Conservation (phyloP, 1,284 basidiomycete species). For the Sanguinoderma infundibulare region DNA sequence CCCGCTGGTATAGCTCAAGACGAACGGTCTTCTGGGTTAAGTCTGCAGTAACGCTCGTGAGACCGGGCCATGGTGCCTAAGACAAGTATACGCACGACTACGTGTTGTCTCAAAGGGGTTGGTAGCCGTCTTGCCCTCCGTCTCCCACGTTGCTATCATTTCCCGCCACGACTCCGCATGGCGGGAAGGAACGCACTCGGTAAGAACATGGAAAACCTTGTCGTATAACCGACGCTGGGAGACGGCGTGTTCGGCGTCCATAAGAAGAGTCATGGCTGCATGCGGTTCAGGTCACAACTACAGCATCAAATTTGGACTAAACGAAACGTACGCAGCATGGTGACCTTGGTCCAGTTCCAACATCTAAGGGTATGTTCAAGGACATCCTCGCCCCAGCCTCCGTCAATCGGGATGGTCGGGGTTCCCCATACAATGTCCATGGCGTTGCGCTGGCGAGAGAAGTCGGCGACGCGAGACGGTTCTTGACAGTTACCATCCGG, state of each 20-base stretch:
- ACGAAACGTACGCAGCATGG: not conserved
- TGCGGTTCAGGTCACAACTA: too few relatives aligned
- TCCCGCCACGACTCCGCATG: too few relatives aligned
- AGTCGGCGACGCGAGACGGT: not conserved
- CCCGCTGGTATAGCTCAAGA: too few relatives aligned
- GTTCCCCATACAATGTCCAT: not conserved
- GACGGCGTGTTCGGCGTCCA: not conserved
- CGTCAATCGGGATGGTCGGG: not conserved
- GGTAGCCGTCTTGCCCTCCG: too few relatives aligned
- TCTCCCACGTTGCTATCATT: too few relatives aligned
- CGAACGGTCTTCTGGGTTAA: too few relatives aligned
- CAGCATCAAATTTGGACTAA: not conserved
- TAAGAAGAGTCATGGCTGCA: not conserved
- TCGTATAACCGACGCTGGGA: not conserved
- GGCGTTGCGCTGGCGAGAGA: not conserved
- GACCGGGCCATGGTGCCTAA: too few relatives aligned
- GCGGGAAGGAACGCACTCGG: too few relatives aligned
- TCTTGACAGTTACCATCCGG: not conserved
- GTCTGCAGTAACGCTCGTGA: too few relatives aligned
- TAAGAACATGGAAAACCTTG: not conserved
- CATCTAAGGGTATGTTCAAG: not conserved
- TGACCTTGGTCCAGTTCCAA: not conserved
- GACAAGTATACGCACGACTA: too few relatives aligned
- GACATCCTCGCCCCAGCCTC: not conserved
- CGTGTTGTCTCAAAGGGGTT: too few relatives aligned